Base-by-base conservation (phyloP, 305 asterid species). In the Andrographis paniculata region DNA sequence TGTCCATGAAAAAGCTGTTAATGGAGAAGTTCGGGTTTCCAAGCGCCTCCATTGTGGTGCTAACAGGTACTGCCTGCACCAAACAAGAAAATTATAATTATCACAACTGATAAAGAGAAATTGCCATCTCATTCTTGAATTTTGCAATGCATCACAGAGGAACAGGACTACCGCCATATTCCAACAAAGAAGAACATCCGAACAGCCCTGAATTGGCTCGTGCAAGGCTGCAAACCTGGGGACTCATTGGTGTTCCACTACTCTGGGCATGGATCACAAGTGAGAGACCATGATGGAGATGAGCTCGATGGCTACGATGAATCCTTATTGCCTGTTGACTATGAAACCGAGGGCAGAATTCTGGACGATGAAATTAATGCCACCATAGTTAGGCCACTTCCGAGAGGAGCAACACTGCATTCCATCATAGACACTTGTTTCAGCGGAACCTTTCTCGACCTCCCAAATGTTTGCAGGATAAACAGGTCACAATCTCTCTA, bases 241-340 rank as follows among this genome's bases (percentile, higher is more conserved):
- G 96, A 86, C 65, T 82, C 96, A 12, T 43, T 79, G 71, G 80
- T 86, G 72, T 82, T 86, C 48, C 74, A 75, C 65, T 79, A 77
- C 66, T 75, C 87, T 0, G 94, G 93, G 18, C 94, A 79, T 42
- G 96, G 79, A 22, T 69, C 94, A 8, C 80, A 42, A 28, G 75
- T 79, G 43, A 56, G 39, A 14, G 96, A 82, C 62, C 50, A 44
- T 0, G 65, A 71, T 19, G 83, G 82, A 16, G 92, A 86, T 41
- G 96, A 86, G 74, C 16, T 69, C 14, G 96, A 82, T 45, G 93
- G 86, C 31, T 60, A 67, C 9, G 96, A 86, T 42, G 94, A 82
- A 64, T 61, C 75, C 49, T 41, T 82, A 41, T 38, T 84, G 64
- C 96, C 96, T 0, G 71, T 82, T 13, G 96, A 87, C 62, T 80